These are phyloP conservation scores for Paspalum vaginatum DNA, from an alignment of 176 grass and related monocot genomes.

Conservation along the genomic window DNA sequence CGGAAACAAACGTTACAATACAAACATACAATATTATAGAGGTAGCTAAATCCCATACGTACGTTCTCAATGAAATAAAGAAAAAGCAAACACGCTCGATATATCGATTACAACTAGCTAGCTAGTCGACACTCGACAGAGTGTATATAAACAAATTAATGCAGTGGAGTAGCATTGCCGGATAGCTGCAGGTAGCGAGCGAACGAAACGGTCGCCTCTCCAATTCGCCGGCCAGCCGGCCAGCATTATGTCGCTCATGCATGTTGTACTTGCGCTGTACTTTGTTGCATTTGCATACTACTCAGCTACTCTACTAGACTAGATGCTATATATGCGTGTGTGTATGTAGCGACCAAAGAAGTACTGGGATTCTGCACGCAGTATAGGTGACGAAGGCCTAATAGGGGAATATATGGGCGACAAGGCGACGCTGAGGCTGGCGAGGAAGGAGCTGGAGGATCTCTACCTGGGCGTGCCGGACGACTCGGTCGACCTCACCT, in stretches of 20 bases:
- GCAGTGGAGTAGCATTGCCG: neutral
- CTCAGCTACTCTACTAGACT: too few species aligned
- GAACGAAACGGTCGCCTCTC: neutral
- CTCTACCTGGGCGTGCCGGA: slow-evolving; percentile 65
- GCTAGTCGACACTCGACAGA: neutral
- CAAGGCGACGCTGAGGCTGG: slow-evolving; percentile 47
- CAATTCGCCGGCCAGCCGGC: neutral
- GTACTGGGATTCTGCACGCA: neutral
- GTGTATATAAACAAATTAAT: neutral
- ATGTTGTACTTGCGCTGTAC: neutral
- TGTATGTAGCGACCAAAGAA: neutral
- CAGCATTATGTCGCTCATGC: neutral
- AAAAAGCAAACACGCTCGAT: neutral
- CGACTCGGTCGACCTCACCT: slow-evolving; percentile 70
- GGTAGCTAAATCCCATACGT: too few species aligned
- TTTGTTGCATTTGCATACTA: too few species aligned
- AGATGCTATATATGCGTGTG: neutral
- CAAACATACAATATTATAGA: too few species aligned
- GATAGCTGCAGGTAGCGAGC: neutral
- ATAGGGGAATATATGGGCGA: slow-evolving; percentile 30
- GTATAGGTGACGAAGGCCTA: too few species aligned
- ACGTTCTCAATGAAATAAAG: too few species aligned
- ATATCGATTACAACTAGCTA: neutral
- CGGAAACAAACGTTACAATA: too few species aligned
- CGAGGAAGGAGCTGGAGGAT: slow-evolving; percentile 64